Conservation (phyloP, 345 rosid species). For the Lepidium didymum region DNA sequence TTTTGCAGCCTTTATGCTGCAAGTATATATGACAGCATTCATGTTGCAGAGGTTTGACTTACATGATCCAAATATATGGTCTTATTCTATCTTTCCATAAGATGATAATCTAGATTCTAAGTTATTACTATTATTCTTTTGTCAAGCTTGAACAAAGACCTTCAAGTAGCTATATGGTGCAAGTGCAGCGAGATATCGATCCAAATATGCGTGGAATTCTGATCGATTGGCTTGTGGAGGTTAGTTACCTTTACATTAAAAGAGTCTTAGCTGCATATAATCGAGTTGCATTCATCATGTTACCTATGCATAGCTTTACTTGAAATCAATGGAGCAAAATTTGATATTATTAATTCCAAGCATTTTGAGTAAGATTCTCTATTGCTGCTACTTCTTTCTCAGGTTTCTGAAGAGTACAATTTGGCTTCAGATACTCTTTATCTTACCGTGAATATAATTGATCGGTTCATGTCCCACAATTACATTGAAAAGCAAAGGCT, state of each 20-base stretch:
- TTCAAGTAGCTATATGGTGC: conserved; percentile 62
- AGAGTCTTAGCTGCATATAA: not conserved
- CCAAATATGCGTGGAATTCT: conserved; percentile 77
- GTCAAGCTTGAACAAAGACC: conserved; percentile 70
- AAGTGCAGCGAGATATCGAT: conserved; percentile 56
- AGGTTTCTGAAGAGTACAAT: conserved; percentile 87
- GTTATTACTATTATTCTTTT: not conserved
- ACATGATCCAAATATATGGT: not conserved
- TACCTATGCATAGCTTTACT: not conserved
- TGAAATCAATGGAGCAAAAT: not conserved
- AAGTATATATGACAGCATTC: conserved; percentile 45
- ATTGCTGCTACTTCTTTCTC: not conserved
- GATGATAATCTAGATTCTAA: not conserved
- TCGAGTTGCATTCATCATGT: conserved; percentile 5
- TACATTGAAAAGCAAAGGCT: conserved; percentile 58
- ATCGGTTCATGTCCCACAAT: conserved; percentile 55
- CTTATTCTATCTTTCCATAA: not conserved
- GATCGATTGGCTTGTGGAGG: conserved; percentile 94
- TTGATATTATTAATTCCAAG: not conserved
- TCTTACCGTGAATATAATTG: conserved; percentile 68
- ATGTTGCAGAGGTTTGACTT: conserved; percentile 64
- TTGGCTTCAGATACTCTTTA: conserved; percentile 79
- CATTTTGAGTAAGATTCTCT: not conserved
- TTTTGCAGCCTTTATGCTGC: conserved; percentile 61
- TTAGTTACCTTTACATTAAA: not conserved